Base-by-base conservation (phyloP, 805 yeast genomes). In the Candida sanyiensis region DNA sequence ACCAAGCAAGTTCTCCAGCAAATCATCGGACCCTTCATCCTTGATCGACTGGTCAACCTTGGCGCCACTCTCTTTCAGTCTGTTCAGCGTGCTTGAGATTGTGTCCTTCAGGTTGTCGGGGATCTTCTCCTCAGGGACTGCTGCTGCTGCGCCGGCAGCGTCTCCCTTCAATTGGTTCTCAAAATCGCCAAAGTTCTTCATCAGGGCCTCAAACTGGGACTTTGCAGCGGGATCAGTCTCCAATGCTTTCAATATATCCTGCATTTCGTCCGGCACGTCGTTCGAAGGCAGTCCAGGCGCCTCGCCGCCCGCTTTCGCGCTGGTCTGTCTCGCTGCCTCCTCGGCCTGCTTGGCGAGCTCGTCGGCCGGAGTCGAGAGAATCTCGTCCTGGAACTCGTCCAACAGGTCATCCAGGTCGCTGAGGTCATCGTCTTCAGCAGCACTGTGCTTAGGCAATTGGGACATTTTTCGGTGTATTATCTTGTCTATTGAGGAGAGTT, bases 371-470 rank as follows among this genome's bases (percentile, higher is more conserved):
- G 75, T 69, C 43, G 72, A 72, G 40, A 83, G 64, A 1, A 80
- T 70, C 41, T 78, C 85, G 44, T 80, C 85, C 29, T 81, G 85
- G 56, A 83, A 83, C 46, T 88, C 96, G 54, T 88, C 96, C 37
- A 90, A 67, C 43, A 86, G 68, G 51, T 86, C 95, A 49, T 85
- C 95, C 45, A 85, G 70, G 49, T 85, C 94, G 51, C 80, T 86
- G 37, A 76, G 63, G 37, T 77, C 83, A 41, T 80, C 77, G 10
- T 49, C 51, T 3, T 38, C 41, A 5, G 23, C 39, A 18, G 21
- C 29, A 15, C 39, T 9, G 30, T 23, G 16, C 19, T 22, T 26
- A 7, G n/a, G 33, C 16, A 22, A 16, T 17, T n/a, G 22, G 28
- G 35, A 26, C 41, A 36, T 38, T 25, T 17, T 9, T 5, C 32